Percentiles rank a stretch among this genome's conserved stretches.
phyloP scores from a whole-genome alignment of 1,284 basidiomycete genomes.

The Abortiporus biennis region DNA sequence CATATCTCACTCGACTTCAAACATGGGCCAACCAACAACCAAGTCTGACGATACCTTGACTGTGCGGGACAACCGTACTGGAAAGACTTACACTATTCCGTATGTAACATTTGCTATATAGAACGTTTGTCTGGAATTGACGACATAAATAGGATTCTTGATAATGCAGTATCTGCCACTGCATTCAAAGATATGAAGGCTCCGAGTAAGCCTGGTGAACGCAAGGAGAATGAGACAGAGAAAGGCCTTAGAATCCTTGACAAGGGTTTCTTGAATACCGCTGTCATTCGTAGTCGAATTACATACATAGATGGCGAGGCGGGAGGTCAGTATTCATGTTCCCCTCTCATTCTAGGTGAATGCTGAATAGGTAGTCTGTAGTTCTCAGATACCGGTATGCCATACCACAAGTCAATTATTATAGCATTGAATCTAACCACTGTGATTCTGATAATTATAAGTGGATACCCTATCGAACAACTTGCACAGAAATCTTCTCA shows the following conservation, averaged over 20 bases:
- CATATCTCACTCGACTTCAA: neutral
- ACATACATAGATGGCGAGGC: slow-evolving; percentile 87
- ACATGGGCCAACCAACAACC: slow-evolving; percentile 42
- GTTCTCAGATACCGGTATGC: slow-evolving; percentile 67
- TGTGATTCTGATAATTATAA: slow-evolving; percentile 20
- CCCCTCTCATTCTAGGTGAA: neutral
- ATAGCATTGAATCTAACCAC: too few species aligned
- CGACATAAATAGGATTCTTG: slow-evolving; percentile 47
- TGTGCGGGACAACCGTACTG: slow-evolving; percentile 80
- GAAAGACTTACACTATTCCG: slow-evolving; percentile 72
- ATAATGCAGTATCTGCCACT: slow-evolving; percentile 75
- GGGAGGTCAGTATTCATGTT: slow-evolving; percentile 39
- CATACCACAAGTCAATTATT: neutral
- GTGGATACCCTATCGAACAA: slow-evolving; percentile 91
- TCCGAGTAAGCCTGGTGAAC: slow-evolving; percentile 46
- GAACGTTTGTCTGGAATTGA: slow-evolving; percentile 1
- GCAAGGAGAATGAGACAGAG: slow-evolving; percentile 79
- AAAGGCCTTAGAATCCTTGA: slow-evolving; percentile 75
- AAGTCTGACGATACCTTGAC: slow-evolving; percentile 42
- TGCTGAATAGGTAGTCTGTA: too few species aligned
- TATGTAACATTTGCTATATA: slow-evolving; percentile 32
- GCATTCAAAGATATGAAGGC: slow-evolving; percentile 76
- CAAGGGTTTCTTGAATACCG: slow-evolving; percentile 82
- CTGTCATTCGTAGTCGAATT: slow-evolving; percentile 75
- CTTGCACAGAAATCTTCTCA: slow-evolving; percentile 74